Percentiles rank a stretch among this genome's conserved stretches.
Evolutionary conservation across 78 protist genomes (phyloP).

Genomic region (Isochrysis galbana): DNA sequence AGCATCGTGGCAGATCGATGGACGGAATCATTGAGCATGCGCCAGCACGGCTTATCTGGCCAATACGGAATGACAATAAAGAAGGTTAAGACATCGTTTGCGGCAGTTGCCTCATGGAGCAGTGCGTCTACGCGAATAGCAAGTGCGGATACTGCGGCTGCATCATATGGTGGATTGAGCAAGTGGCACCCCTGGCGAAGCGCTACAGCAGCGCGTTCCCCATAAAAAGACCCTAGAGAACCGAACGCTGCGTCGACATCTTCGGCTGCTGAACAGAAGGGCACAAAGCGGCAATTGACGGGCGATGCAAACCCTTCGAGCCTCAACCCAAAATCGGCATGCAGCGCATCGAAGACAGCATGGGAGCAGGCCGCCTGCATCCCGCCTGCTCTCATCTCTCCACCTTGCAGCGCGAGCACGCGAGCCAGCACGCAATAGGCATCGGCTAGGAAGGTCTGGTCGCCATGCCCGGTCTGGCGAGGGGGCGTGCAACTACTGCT

Average conservation of each 20-base stretch:
- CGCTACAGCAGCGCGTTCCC: too few species aligned
- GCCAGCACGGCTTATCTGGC: background rate
- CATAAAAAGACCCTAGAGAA: background rate
- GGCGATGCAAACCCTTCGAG: slow-evolving; percentile 56
- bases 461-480: background rate
- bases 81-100: background rate
- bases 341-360: background rate
- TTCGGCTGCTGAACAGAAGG: slow-evolving; percentile 22
- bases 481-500: background rate
- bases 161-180: background rate
- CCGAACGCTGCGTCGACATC: background rate
- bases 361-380: background rate
- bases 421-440: background rate
- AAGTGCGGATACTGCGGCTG: background rate
- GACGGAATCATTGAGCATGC: background rate
- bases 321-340: background rate
- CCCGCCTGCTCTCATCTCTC: background rate
- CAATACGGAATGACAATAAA: background rate
- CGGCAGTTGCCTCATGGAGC: background rate
- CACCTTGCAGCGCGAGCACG: background rate
- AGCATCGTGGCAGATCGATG: background rate
- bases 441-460: background rate
- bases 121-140: background rate
- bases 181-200: too few species aligned
- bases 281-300: background rate